A percentile compares a stretch with the other conserved stretches of the same genome.
These are phyloP conservation scores for Diaporthe helianthi DNA, from an alignment of 2,329 filamentous ascomycete genomes.

Conservation along the genomic window DNA sequence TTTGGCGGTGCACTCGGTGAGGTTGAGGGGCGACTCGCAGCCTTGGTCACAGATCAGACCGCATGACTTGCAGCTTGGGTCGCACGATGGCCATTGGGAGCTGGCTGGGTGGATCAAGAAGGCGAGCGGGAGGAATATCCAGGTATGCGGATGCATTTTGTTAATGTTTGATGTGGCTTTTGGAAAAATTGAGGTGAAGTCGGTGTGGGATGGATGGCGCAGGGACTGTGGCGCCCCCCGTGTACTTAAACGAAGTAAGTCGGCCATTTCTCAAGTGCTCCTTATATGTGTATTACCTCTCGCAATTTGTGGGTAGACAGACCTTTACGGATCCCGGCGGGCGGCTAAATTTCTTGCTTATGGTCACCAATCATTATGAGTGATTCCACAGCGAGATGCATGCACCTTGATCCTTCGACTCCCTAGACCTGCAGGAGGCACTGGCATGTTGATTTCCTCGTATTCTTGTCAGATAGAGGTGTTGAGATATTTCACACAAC, in stretches of 20 bases:
- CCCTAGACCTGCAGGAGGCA: neutral
- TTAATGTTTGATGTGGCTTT: neutral
- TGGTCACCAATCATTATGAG: neutral
- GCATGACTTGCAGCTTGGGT: neutral
- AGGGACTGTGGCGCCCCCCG: no score
- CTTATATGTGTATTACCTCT: neutral
- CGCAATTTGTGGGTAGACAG: neutral
- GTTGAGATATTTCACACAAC: neutral
- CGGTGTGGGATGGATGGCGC: no score
- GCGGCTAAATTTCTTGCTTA: neutral
- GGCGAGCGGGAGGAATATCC: neutral
- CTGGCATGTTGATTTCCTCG: neutral
- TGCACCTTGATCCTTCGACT: neutral
- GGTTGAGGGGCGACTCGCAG: neutral
- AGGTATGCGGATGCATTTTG: neutral
- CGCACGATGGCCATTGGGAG: neutral
- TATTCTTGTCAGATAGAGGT: neutral
- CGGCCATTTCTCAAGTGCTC: no score
- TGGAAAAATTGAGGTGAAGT: neutral
- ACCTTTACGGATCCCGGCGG: neutral
- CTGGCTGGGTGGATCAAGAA: neutral
- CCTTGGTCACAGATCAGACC: neutral
- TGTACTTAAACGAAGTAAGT: fast-evolving
- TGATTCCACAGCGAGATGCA: no score
- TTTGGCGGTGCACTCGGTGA: neutral